These are phyloP conservation scores for Corchorus capsularis DNA, from an alignment of 345 rosid species.

Conservation along the genomic window DNA sequence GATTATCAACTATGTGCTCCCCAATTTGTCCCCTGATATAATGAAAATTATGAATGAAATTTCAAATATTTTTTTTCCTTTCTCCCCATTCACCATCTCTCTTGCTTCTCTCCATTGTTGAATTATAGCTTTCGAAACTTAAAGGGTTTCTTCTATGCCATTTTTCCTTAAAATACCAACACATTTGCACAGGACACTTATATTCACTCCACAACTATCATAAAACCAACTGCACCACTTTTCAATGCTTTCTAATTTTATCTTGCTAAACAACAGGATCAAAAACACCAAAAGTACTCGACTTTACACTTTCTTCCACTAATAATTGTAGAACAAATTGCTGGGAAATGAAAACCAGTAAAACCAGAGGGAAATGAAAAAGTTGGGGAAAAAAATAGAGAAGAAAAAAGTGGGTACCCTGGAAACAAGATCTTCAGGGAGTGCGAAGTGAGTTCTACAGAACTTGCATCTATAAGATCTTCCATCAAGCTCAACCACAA, in stretches of 20 bases:
- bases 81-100: background rate
- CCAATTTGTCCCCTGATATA: background rate
- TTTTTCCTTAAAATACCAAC: background rate
- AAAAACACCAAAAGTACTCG: background rate
- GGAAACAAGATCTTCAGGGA: constrained; percentile 66
- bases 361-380: background rate
- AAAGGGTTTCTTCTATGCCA: background rate
- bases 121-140: background rate
- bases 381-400: background rate
- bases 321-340: background rate
- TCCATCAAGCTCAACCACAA: constrained; percentile 89
- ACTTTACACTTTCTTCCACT: background rate
- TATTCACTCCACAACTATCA: background rate
- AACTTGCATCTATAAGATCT: constrained; percentile 89
- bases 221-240: background rate
- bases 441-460: constrained; percentile 83
- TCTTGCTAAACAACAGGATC: background rate
- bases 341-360: background rate
- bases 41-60: background rate
- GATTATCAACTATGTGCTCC: background rate
- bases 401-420: constrained; percentile 38
- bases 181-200: background rate
- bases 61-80: background rate
- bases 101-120: background rate
- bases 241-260: background rate